phyloP scores from a whole-genome alignment of 345 rosid genomes.

The Heritiera littoralis region DNA sequence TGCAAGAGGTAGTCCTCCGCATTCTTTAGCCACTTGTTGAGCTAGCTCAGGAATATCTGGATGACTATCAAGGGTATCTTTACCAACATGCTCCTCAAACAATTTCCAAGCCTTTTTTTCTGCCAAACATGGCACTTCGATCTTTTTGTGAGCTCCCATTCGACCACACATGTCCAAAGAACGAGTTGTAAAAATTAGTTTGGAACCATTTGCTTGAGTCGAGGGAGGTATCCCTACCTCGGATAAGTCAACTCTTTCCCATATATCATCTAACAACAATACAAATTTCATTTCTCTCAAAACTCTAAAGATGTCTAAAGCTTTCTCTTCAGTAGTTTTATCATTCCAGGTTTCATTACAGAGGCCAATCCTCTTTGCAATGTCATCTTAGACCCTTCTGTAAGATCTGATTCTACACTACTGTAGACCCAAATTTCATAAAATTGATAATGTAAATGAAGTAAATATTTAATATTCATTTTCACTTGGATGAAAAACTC shows the following conservation, averaged over 20 bases:
- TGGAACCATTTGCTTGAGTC: not conserved
- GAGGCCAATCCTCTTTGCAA: too few relatives aligned
- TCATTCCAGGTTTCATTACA: too few relatives aligned
- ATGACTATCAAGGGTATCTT: not conserved
- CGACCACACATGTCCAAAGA: not conserved
- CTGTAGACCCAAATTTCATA: too few relatives aligned
- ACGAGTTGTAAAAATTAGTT: conserved; percentile 14
- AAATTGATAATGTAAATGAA: too few relatives aligned
- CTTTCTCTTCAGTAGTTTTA: too few relatives aligned
- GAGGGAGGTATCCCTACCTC: conserved; percentile 12
- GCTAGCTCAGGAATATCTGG: not conserved
- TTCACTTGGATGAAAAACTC: too few relatives aligned
- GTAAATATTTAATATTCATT: too few relatives aligned
- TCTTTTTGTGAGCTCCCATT: not conserved
- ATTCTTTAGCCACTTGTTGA: conserved; percentile 8
- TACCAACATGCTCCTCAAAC: not conserved
- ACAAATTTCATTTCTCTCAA: conserved; percentile 19
- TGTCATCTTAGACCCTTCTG: too few relatives aligned
- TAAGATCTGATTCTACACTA: too few relatives aligned
- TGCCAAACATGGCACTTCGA: not conserved
- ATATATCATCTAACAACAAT: conserved; percentile 26
- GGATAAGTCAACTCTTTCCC: conserved; percentile 1
- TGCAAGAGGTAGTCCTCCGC: conserved; percentile 33
- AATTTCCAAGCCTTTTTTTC: not conserved
- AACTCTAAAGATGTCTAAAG: not conserved